Base-by-base conservation (phyloP, 2,329 filamentous ascomycete species). In the Penicillium sp. region DNA sequence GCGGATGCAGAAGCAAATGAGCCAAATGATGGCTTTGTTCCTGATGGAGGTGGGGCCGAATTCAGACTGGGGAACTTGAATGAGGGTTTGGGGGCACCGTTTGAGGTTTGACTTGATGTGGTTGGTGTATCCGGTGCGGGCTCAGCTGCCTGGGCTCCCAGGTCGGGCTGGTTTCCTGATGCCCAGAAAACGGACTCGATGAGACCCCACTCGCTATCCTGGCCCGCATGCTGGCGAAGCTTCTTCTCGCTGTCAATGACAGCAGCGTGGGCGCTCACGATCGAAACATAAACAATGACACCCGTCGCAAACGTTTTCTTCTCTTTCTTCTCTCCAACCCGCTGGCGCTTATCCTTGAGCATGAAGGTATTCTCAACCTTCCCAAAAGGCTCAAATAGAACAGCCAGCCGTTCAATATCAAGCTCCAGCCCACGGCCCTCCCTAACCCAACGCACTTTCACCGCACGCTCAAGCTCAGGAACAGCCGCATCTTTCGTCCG, bases 101-200 rank as follows among this genome's bases (percentile, higher is more conserved):
- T 50, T 21, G 61, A 51, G 14, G 58, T 40, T 16, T 56, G 24
- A 2, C 31, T 14, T 10, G 51, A 27, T 7, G 56, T 34, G 9
- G 11, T 14, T 9, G 18, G 21, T 11, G 50, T 14, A 10, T 32
- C 36, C 16, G 22, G 46, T 27, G 16, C 46, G 18, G 58, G 21
- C 5, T 42, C 38, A 9, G 68, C 11, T 72, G 74, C 48, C 38
- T 52, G 45, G 40, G 48, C 42, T 10, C 55, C 65, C 45, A 79
- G 67, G 24, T 83, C 81, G 5, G 83, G 81, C 52, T 82, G 79
- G 54, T 76, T 79, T 18, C 77, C 77, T 31, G 73, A 75, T 4
- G 80, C 81, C 83, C 83, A 85, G 41, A 69, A 72, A 1, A 85
- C 79, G 11, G 77, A 80, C 32, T 84, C 80, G 22, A 86, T 77